A percentile compares a stretch with the other conserved stretches of the same genome.
Evolutionary conservation across 106 monocot genomes (phyloP).

Genomic region (Dendrobium huoshanense): DNA sequence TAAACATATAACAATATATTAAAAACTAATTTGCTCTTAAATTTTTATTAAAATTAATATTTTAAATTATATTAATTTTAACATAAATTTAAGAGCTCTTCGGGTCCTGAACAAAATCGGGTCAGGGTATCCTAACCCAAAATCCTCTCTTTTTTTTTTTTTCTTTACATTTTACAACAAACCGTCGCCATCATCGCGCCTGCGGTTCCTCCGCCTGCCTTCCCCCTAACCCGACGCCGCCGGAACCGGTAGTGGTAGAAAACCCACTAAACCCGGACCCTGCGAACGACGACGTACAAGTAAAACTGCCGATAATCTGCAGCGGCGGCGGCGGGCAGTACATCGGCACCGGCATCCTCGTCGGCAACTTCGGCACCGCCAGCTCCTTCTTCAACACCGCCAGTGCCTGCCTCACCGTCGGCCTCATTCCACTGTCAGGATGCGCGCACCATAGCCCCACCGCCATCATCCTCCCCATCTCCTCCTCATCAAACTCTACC

Average conservation of each 20-base stretch:
- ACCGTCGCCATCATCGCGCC: background rate
- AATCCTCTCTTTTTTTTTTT: too few relatives aligned
- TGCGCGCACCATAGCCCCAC: slow-evolving; percentile 24
- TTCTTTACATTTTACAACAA: too few relatives aligned
- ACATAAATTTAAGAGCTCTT: too few relatives aligned
- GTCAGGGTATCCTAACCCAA: too few relatives aligned
- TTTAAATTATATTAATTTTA: too few relatives aligned
- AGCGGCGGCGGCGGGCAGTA: background rate
- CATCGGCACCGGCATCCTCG: slow-evolving; percentile 11
- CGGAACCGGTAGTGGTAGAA: background rate
- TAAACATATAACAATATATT: too few relatives aligned
- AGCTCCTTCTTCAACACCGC: slow-evolving; percentile 10
- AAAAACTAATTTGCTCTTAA: too few relatives aligned
- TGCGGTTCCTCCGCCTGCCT: background rate
- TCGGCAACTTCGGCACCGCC: slow-evolving; percentile 6
- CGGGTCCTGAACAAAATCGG: too few relatives aligned
- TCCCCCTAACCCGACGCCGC: background rate
- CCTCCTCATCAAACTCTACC: background rate
- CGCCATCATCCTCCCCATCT: slow-evolving; percentile 12
- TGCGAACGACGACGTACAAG: background rate
- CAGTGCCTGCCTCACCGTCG: slow-evolving; percentile 9
- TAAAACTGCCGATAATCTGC: background rate
- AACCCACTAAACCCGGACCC: background rate
- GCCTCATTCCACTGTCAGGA: slow-evolving; percentile 2
- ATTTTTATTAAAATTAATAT: too few relatives aligned